These are phyloP conservation scores for Kernera saxatilis DNA, from an alignment of 345 rosid genomes.

Conservation along the genomic window DNA sequence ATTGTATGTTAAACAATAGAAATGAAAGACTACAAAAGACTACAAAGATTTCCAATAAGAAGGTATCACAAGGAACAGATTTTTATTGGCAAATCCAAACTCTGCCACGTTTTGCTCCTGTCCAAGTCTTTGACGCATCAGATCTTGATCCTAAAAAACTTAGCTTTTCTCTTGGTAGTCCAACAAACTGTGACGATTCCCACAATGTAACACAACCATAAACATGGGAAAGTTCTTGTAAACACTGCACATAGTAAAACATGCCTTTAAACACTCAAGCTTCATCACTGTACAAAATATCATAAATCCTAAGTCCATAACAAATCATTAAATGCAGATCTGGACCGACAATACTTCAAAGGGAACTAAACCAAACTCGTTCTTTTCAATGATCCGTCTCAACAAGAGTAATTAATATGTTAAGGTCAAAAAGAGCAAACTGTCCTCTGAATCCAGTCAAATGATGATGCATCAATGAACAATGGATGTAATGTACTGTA, in stretches of 20 bases:
- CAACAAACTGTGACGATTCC: conserved; percentile 25
- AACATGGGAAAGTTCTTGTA: conserved; percentile 29
- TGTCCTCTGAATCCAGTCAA: not conserved
- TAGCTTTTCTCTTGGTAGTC: conserved; percentile 16
- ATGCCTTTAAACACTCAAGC: not conserved
- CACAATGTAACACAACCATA: conserved; percentile 5
- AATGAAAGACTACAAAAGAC: conserved; percentile 6
- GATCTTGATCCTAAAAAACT: conserved; percentile 21
- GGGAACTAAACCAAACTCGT: not conserved
- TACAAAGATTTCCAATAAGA: conserved; percentile 14
- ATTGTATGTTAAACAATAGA: conserved; percentile 9
- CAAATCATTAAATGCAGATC: not conserved
- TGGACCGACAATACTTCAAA: not conserved
- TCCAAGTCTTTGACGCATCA: conserved; percentile 15
- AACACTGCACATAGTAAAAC: conserved; percentile 21
- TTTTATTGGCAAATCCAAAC: conserved; percentile 21
- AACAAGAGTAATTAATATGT: not conserved
- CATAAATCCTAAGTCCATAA: not conserved
- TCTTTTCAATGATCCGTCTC: not conserved
- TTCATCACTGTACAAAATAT: conserved; percentile 8
- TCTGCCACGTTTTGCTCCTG: conserved; percentile 19
- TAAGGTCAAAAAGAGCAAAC: not conserved
- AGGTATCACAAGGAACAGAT: conserved; percentile 17
- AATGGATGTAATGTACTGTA: conserved; percentile 26
- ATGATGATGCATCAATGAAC: conserved; percentile 3